Base-by-base conservation (phyloP, 371 early-diverging fungal species). In the Phascolomyces articulosus region DNA sequence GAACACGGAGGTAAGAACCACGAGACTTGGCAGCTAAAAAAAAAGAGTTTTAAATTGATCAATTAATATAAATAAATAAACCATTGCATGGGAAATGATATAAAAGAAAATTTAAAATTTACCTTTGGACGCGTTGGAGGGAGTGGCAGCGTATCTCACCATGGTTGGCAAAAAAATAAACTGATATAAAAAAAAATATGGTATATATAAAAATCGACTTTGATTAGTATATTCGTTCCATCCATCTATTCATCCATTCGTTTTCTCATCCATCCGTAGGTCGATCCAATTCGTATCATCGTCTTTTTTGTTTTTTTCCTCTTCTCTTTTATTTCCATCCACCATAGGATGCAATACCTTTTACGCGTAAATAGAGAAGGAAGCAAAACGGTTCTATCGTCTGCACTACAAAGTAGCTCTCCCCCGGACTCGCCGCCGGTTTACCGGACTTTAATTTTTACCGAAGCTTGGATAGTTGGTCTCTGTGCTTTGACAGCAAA, bases 141-240 rank as follows among this genome's bases (percentile, higher is more conserved):
- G 75, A 55, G 75, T 71, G 66, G 71, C 73, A 66, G 79, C 75
- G 69, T 78, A 78, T 71, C 72, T 78, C 63, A 75, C 79, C 79
- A 78, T 78, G 64, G 41, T 66, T 54, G 58, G 64, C 60, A 55
- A 41, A 66, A 23, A 34, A 27, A 0, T 56, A 47, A 34, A 28
- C 28, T 28, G 51, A 24, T 27, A 24, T 13, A 49, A 6, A 34
- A 34, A 34, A 34, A 34, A 34, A 34, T 34, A 34, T 9, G 11
- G 11, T 44, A 15, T 4, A 16, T 44, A 38, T 38, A 38, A 38
- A 38, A 13, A 38, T 15, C 18, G 44, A 4, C 18, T 44, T n/a
- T 18, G 16, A 18, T 23, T 38, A 31, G 54, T 13, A 48, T 56
- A 18, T 40, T 58, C 55, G 40, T 61, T 64, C 56, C 61, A 64